phyloP scores from a whole-genome alignment of 2,329 filamentous ascomycete genomes.

The Fusarium zealandicum region DNA sequence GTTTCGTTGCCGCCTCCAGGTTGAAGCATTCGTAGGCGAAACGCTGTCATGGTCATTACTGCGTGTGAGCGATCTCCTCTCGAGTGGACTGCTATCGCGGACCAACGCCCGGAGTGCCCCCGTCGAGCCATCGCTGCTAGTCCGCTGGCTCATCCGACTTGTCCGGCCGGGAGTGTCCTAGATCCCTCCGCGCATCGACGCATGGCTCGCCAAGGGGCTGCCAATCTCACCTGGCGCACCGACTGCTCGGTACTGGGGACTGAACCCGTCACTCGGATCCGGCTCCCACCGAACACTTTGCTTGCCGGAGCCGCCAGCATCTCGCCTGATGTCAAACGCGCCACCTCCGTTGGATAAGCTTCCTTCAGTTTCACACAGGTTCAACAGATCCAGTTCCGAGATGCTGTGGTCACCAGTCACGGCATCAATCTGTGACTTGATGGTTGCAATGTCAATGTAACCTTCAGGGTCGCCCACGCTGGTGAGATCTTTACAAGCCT shows the following conservation, averaged over 20 bases:
- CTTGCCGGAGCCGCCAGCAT: conserved; percentile 49
- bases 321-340: conserved; percentile 74
- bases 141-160: conserved; percentile 9
- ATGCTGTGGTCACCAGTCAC: conserved; percentile 52
- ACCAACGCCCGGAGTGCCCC: conserved; percentile 22
- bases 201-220: conserved; percentile 64
- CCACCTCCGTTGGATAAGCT: conserved; percentile 87
- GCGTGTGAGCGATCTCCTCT: background rate
- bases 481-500: conserved; percentile 73
- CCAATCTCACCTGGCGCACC: conserved; percentile 73
- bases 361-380: conserved; percentile 91
- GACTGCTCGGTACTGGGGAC: conserved; percentile 53
- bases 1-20: background rate
- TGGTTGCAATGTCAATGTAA: conserved; percentile 72
- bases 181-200: conserved; percentile 46
- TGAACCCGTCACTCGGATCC: conserved; percentile 54
- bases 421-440: conserved; percentile 71
- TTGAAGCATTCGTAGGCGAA: background rate
- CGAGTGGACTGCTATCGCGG: conserved; percentile 21
- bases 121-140: conserved; percentile 1
- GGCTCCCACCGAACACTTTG: conserved; percentile 63
- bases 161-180: conserved; percentile 39
- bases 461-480: conserved; percentile 58
- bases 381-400: conserved; percentile 72
- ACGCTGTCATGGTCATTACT: background rate